Base-by-base conservation (phyloP, 495 filamentous ascomycete genomes). In the Neurospora terricola region DNA sequence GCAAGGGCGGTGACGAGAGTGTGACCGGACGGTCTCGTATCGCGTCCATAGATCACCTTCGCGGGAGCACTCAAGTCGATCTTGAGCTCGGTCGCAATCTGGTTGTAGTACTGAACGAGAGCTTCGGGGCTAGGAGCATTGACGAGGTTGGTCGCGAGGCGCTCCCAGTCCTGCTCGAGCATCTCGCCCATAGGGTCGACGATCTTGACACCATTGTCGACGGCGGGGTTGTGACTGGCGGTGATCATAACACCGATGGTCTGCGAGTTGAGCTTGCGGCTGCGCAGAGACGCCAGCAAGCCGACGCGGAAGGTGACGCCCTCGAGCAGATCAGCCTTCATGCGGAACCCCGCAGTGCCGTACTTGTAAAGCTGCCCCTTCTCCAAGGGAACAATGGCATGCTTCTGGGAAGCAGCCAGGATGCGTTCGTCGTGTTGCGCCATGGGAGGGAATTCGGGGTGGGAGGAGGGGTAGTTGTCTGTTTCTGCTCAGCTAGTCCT, bases 161-260 rank as follows among this genome's bases (percentile, higher is more conserved):
- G 84, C 84, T 99, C 96, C 96, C 96, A 99, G 73, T 93, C 90
- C 74, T 87, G 93, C 86, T 97, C 93, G 30, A 98, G 87, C 95
- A 98, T 98, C 80, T 97, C 94, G 74, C 95, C 95, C 91, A 97
- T 92, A 14, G 96, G 96, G 82, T 99, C 96, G 75, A 99, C 92
- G 75, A 99, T 87, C 88, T 99, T 99, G 76, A 99, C 93, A 71
- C 96, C 96, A 84, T 99, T 99, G 83, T 99, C 96, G 77, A 91
- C 90, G 4, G 96, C 93, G 43, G 93, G 93, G 83, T 99, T 99
- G 88, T 99, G 96, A 76, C 93, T 97, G 40, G 96, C 96, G 75
- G 96, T 99, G 81, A 99, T 94, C 96, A 99, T 98, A 70, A 99
- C 89, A 80, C 96, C 96, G 80, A 99, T 96, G 77, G 92, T 92